Conservation (phyloP, 257 asterid species). For the Mitragyna speciosa region DNA sequence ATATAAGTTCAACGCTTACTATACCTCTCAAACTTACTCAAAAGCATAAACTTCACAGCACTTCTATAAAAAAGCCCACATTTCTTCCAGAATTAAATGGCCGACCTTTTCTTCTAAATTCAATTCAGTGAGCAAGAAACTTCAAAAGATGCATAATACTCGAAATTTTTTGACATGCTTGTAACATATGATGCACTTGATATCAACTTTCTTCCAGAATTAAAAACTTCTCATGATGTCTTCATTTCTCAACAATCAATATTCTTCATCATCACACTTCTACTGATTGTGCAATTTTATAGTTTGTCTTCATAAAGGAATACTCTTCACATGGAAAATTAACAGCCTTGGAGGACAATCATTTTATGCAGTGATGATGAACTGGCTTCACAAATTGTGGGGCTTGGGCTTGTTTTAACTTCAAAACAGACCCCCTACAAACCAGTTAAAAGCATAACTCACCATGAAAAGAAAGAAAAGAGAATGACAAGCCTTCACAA, state of each 20-base stretch:
- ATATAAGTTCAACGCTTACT: background rate
- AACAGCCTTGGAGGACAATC: slow-evolving; percentile 31
- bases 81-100: slow-evolving; percentile 19
- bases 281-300: slow-evolving; percentile 22
- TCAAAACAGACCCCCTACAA: slow-evolving; percentile 35
- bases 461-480: slow-evolving; percentile 16
- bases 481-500: slow-evolving; percentile 13
- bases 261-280: slow-evolving; percentile 28
- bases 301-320: slow-evolving; percentile 30
- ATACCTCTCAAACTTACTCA: slow-evolving; percentile 1
- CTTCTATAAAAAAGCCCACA: slow-evolving; percentile 14
- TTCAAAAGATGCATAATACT: slow-evolving; percentile 31
- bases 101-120: slow-evolving; percentile 33
- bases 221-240: slow-evolving; percentile 30
- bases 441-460: slow-evolving; percentile 34
- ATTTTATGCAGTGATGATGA: slow-evolving; percentile 25
- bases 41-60: slow-evolving; percentile 18
- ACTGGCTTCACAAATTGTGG: slow-evolving; percentile 29
- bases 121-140: slow-evolving; percentile 27
- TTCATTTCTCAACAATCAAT: slow-evolving; percentile 25
- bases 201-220: slow-evolving; percentile 26
- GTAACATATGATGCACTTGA: slow-evolving; percentile 31
- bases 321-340: slow-evolving; percentile 30
- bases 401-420: slow-evolving; percentile 40
- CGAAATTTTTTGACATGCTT: slow-evolving; percentile 29